Conservation (phyloP, 1,139 yeast species). For the Sugiyamaella castrensis region DNA sequence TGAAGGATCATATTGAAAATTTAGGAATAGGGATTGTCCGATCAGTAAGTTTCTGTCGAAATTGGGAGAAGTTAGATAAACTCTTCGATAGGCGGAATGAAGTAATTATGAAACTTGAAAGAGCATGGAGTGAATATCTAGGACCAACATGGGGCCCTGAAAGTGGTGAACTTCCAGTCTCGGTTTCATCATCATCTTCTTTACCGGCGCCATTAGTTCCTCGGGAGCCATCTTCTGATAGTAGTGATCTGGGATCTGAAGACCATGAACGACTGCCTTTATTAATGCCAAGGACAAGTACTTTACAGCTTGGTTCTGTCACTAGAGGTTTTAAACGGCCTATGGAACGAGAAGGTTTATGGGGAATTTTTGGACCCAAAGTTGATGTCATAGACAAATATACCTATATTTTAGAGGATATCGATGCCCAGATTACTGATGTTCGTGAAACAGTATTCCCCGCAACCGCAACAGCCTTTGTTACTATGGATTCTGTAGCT, state of each 20-base stretch:
- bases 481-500: conserved; percentile 81
- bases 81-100: conserved; percentile 58
- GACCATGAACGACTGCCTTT: conserved; percentile 11
- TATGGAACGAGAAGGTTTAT: conserved; percentile 42
- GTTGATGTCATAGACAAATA: conserved; percentile 67
- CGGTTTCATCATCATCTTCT: conserved; percentile 1
- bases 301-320: conserved; percentile 15
- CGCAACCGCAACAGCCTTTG: conserved; percentile 58
- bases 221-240: conserved; percentile 1
- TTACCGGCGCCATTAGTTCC: not conserved
- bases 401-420: conserved; percentile 50
- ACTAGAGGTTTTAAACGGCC: conserved; percentile 40
- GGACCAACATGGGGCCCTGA: conserved; percentile 39
- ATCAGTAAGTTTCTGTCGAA: conserved; percentile 72
- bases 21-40: conserved; percentile 79
- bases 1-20: conserved; percentile 71
- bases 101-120: conserved; percentile 59
- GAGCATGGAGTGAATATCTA: conserved; percentile 73
- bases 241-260: conserved; percentile 2
- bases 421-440: conserved; percentile 58
- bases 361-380: conserved; percentile 54
- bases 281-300: conserved; percentile 14
- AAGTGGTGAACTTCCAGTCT: conserved; percentile 12
- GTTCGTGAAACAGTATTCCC: conserved; percentile 36
- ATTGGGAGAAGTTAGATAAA: conserved; percentile 72